Conservation (phyloP, 352 stramenopile genomes). For the Globisporangium irregulare region DNA sequence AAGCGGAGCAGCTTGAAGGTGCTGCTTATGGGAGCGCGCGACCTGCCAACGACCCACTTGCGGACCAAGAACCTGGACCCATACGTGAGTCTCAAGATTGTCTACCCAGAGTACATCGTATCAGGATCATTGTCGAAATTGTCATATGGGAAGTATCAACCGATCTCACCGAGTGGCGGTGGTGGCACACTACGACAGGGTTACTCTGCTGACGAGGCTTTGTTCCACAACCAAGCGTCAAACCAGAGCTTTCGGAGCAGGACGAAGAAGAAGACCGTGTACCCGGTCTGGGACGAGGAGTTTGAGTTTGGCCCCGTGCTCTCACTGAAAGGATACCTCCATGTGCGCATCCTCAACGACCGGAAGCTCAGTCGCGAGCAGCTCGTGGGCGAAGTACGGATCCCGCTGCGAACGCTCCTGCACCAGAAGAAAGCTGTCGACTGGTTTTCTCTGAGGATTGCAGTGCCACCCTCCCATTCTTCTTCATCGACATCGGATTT, state of each 20-base stretch:
- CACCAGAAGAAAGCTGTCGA: constrained; percentile 64
- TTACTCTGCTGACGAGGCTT: background rate
- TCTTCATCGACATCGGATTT: background rate
- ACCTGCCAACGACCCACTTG: constrained; percentile 59
- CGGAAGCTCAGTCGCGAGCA: constrained; percentile 63
- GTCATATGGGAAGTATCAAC: background rate
- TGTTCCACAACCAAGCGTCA: background rate
- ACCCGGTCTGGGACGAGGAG: constrained; percentile 76
- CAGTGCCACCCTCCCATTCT: constrained; percentile 15
- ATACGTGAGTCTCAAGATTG: constrained; percentile 61
- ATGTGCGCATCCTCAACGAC: constrained; percentile 69
- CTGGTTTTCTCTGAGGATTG: constrained; percentile 53
- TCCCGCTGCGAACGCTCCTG: constrained; percentile 53
- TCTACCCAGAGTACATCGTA: constrained; percentile 44
- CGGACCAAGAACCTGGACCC: constrained; percentile 71
- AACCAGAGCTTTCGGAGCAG: constrained; percentile 45
- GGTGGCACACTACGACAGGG: background rate
- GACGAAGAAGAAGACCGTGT: constrained; percentile 74
- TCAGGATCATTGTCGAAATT: constrained; percentile 8
- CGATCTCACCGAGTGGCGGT: background rate
- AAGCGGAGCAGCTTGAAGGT: constrained; percentile 57
- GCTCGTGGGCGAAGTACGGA: constrained; percentile 61
- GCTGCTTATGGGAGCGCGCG: constrained; percentile 41
- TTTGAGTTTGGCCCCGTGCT: constrained; percentile 63
- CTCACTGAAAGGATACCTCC: constrained; percentile 63